Base-by-base conservation (phyloP, 768 basidiomycete genomes). In the Rhizopogon vinicolor region DNA sequence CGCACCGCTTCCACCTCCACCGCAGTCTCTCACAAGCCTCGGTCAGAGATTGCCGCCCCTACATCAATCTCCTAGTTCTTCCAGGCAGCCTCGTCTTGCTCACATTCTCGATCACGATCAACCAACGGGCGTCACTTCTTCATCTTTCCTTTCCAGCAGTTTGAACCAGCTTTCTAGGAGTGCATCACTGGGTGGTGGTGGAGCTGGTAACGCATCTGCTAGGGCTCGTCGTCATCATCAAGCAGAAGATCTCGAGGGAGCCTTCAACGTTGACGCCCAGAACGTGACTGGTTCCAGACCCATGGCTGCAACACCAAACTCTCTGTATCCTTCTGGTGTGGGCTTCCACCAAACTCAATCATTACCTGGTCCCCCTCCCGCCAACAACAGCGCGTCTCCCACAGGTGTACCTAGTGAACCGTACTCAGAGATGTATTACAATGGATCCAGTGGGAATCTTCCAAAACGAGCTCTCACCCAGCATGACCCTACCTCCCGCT, bases 51-150 rank as follows among this genome's bases (percentile, higher is more conserved):
- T 78, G 46, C 81, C 80, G 55, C 68, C 79, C 58, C 63, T 76
- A 41, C 79, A 80, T 62, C 84, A 83, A 52, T 70, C 77, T 12
- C 70, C 73, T 28, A 57, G 70, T 54, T 65, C 76, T 16, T 68
- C 76, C 60, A 74, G 79, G 60, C 85, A 83, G 64, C 82, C 86
- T 60, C 80, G 86, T 61, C 78, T 87, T 43, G 76, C 81, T 29
- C 86, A 87, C 68, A 72, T 86, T 58, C 72, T 88, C 62, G 87
- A 87, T 62, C 79, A 85, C 61, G 86, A 89, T 58, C 74, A 78
- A 58, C 77, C 76, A 59, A 65, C 68, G 35, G 64, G 75, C 61
- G 67, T 66, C 45, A 63, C 76, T 7, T 75, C 82, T 22, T 75
- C 78, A 19, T 66, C 68, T 22, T 86, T 84, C 69, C 68, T 79